Percentiles rank a stretch among this genome's conserved stretches.
These are phyloP conservation scores for Pseudocercospora fijiensis DNA, from an alignment of 2,329 filamentous ascomycete genomes.

Conservation along the genomic window DNA sequence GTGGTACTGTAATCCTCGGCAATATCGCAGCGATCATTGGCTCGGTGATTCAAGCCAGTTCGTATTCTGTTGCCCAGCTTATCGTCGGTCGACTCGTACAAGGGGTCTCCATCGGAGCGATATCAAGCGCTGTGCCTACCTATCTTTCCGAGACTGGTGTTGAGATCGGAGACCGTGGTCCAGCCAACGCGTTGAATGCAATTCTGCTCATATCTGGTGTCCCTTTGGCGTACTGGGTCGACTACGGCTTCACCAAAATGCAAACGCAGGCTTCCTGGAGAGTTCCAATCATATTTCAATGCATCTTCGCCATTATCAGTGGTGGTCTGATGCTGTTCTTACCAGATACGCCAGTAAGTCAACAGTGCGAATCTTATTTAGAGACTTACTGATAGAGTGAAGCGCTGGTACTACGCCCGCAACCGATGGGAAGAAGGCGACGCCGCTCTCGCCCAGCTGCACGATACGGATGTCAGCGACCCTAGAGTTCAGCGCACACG, in stretches of 20 bases:
- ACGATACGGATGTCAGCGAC: constrained; percentile 8
- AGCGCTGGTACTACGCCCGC: constrained; percentile 21
- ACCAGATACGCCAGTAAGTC: constrained; percentile 15
- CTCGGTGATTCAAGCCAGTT: constrained; percentile 38
- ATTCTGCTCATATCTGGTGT: constrained; percentile 20
- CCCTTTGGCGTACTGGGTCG: constrained; percentile 22
- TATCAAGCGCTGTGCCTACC: constrained; percentile 39
- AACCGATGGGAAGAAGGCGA: constrained; percentile 18
- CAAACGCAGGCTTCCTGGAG: constrained; percentile 15
- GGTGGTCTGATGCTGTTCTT: constrained; percentile 28
- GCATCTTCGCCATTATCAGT: constrained; percentile 21
- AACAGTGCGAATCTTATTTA: not conserved
- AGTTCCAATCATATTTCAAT: constrained; percentile 20
- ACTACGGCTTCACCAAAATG: constrained; percentile 19
- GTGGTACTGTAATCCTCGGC: constrained; percentile 48
- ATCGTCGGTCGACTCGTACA: constrained; percentile 50
- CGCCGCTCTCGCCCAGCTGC: constrained; percentile 16
- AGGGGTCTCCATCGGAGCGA: constrained; percentile 48
- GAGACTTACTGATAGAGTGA: not conserved
- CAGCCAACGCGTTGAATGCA: constrained; percentile 16
- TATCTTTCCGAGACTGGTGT: constrained; percentile 43
- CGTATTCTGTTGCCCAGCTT: constrained; percentile 44
- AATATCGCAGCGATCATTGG: constrained; percentile 51
- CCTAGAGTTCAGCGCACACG: constrained; percentile 16
- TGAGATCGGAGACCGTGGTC: constrained; percentile 21